Evolutionary conservation across 2,329 filamentous ascomycete genomes (phyloP).

Genomic region (Epichloe sibirici): DNA sequence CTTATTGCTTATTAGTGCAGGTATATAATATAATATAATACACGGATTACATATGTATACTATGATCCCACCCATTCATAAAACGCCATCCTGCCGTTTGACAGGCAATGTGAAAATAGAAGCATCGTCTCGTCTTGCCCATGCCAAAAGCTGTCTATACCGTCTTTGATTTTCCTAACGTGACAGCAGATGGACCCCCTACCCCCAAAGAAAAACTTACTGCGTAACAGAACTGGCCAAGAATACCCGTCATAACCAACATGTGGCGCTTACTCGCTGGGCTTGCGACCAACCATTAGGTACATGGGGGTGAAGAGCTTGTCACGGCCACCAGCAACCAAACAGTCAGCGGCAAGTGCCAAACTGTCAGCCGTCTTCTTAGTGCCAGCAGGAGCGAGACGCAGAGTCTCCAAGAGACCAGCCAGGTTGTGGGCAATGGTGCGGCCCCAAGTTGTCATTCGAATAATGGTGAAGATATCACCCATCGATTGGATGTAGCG

Average conservation of each 20-base stretch:
- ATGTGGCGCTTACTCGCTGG: conserved; percentile 22
- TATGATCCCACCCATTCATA: not conserved
- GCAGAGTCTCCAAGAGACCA: conserved; percentile 61
- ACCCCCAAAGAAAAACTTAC: not conserved
- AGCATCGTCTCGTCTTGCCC: conserved; percentile 1
- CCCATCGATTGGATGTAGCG: conserved; percentile 68
- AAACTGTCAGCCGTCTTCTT: conserved; percentile 93
- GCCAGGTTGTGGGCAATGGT: conserved; percentile 64
- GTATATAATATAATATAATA: conserved; percentile 1
- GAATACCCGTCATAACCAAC: no score
- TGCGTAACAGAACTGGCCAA: not conserved
- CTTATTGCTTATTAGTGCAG: not conserved
- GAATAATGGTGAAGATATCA: conserved; percentile 71
- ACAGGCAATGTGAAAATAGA: not conserved
- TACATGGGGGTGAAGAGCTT: conserved; percentile 99
- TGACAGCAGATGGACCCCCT: not conserved
- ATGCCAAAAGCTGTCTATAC: not conserved
- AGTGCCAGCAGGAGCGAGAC: conserved; percentile 68
- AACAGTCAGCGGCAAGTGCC: conserved; percentile 66
- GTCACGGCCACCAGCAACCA: conserved; percentile 76
- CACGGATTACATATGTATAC: conserved; percentile 3
- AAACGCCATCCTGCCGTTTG: conserved; percentile 2
- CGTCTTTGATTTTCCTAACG: not conserved
- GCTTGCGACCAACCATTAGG: conserved; percentile 88
- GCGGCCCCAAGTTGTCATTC: conserved; percentile 81